phyloP scores from a whole-genome alignment of 331 rosid genomes.

The Acacia concinna region DNA sequence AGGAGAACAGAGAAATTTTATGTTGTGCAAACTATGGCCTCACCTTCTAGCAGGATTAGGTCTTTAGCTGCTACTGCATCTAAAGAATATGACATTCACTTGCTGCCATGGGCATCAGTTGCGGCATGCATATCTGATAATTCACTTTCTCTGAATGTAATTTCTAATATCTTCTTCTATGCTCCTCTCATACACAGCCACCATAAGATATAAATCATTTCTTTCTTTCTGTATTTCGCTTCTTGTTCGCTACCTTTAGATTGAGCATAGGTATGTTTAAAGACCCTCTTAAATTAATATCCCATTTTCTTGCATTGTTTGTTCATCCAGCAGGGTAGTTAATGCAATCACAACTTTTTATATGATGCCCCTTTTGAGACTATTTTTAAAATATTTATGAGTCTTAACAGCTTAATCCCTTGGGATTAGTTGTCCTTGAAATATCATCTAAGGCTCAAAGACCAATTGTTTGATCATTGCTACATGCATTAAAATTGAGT shows the following conservation, averaged over 20 bases:
- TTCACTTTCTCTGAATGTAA: conserved; percentile 65
- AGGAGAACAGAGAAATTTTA: conserved; percentile 72
- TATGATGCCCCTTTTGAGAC: background rate
- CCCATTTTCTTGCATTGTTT: conserved; percentile 23
- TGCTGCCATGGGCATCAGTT: conserved; percentile 96
- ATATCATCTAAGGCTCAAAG: background rate
- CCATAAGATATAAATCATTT: conserved; percentile 17
- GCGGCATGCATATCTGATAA: conserved; percentile 84
- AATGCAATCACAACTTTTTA: conserved; percentile 22
- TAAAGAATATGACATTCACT: conserved; percentile 93
- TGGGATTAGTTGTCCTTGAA: background rate
- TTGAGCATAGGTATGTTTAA: conserved; percentile 12
- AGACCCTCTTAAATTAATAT: background rate
- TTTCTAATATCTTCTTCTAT: conserved; percentile 40
- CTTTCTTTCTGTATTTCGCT: conserved; percentile 21
- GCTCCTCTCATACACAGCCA: background rate
- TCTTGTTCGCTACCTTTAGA: conserved; percentile 15
- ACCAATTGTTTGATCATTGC: background rate
- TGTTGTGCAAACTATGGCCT: conserved; percentile 86
- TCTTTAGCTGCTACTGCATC: conserved; percentile 83
- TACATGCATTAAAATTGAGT: background rate
- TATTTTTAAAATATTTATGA: background rate
- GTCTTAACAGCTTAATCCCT: background rate
- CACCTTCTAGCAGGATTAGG: conserved; percentile 83
- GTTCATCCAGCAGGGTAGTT: conserved; percentile 18